phyloP scores from a whole-genome alignment of 2,329 filamentous ascomycete genomes.

The Cytospora paraplurivora region DNA sequence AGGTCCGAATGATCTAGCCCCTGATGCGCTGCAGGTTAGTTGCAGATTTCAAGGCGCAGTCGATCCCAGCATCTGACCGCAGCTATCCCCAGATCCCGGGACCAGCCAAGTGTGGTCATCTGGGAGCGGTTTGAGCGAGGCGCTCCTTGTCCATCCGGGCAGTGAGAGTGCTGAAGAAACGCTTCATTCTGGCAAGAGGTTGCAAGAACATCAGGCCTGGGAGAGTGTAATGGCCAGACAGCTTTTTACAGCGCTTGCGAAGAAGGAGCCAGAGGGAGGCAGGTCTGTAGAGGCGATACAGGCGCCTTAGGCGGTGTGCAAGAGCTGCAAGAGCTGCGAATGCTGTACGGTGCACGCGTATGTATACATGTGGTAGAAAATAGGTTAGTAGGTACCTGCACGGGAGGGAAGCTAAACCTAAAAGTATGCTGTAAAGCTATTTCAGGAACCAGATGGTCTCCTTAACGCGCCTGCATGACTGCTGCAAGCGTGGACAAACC shows the following conservation, averaged over 20 bases:
- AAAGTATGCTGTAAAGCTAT: conserved; percentile 1
- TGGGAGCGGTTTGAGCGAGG: not conserved
- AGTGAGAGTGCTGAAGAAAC: no score
- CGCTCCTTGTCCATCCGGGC: no score
- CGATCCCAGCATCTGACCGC: conserved; percentile 14
- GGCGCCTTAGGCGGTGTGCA: not conserved
- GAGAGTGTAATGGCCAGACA: no score
- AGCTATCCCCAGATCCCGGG: not conserved
- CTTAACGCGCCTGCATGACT: conserved; percentile 12
- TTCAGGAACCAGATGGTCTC: conserved; percentile 13
- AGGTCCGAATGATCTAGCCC: conserved; percentile 3
- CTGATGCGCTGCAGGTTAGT: conserved; percentile 5
- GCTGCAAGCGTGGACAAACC: not conserved
- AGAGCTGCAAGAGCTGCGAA: not conserved
- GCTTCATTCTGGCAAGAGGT: no score
- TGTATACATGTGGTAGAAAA: not conserved
- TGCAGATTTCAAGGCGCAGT: conserved; percentile 7
- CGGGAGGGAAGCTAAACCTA: not conserved
- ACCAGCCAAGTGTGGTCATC: not conserved
- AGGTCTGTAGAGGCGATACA: no score
- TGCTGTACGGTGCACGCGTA: no score
- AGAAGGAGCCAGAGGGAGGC: not conserved
- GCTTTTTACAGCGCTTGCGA: conserved; percentile 1
- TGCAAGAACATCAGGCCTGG: no score
- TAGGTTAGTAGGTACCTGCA: not conserved